A percentile compares a stretch with the other conserved stretches of the same genome.
Conservation (phyloP, 2,329 filamentous ascomycete genomes). For the Basipetospora chlamydospora region DNA sequence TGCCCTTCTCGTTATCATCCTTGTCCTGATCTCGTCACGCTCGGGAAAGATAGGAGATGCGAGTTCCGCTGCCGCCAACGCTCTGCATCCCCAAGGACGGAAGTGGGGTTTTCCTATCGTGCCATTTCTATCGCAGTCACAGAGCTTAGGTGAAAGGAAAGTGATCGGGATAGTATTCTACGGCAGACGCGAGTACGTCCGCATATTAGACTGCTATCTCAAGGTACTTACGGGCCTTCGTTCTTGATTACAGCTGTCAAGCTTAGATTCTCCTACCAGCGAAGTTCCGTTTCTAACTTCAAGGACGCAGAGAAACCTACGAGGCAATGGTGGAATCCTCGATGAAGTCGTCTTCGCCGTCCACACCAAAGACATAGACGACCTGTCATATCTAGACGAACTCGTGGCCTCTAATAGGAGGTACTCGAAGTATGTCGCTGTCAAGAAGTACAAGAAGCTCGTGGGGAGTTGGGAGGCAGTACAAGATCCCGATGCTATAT, state of each 20-base stretch:
- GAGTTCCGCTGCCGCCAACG: too few relatives aligned
- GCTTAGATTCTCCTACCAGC: slow-evolving; percentile 1
- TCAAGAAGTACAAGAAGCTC: slow-evolving; percentile 7
- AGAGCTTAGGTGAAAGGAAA: slow-evolving; percentile 8
- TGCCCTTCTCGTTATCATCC: too few relatives aligned
- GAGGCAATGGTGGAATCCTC: slow-evolving; percentile 27
- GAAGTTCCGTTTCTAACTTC: neutral
- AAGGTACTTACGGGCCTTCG: too few relatives aligned
- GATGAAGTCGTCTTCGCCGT: slow-evolving; percentile 30
- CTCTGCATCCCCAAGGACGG: too few relatives aligned
- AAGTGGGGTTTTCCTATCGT: too few relatives aligned
- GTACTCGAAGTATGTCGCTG: slow-evolving; percentile 23
- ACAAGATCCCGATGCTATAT: slow-evolving; percentile 19
- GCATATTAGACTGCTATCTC: slow-evolving; percentile 31
- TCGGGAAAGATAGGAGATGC: too few relatives aligned
- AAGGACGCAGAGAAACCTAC: slow-evolving; percentile 23
- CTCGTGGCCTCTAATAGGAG: slow-evolving; percentile 20
- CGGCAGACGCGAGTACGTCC: slow-evolving; percentile 26
- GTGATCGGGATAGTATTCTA: slow-evolving; percentile 32
- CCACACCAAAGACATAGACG: slow-evolving; percentile 22
- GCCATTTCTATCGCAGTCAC: too few relatives aligned
- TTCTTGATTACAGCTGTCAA: neutral
- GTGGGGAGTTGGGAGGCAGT: slow-evolving; percentile 5
- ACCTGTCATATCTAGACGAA: slow-evolving; percentile 24
- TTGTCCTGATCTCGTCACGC: too few relatives aligned